These are phyloP conservation scores for Scheffersomyces titani DNA, from an alignment of 1,139 yeast species.

Conservation along the genomic window DNA sequence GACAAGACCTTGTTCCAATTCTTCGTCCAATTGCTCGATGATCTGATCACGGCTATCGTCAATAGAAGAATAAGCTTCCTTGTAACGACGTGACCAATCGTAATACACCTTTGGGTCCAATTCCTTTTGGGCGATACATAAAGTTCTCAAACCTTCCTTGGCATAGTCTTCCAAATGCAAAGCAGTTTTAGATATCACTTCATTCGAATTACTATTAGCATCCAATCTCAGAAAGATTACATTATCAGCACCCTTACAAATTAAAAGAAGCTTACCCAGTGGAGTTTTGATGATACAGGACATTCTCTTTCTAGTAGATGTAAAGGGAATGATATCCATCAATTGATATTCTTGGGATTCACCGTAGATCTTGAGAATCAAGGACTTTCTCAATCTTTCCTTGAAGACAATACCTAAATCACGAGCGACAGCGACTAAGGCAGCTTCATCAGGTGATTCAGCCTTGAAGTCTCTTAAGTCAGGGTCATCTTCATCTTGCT, in stretches of 20 bases:
- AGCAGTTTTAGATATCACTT: constrained; percentile 60
- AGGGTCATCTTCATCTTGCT: constrained; percentile 58
- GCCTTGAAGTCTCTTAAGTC: constrained; percentile 69
- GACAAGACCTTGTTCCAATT: constrained; percentile 70
- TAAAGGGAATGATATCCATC: constrained; percentile 78
- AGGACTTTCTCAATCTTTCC: constrained; percentile 71
- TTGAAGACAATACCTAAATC: constrained; percentile 86
- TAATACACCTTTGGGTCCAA: constrained; percentile 60
- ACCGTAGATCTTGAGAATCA: constrained; percentile 76
- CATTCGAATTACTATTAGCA: constrained; percentile 34
- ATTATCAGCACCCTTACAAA: constrained; percentile 95
- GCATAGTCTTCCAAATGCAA: constrained; percentile 89
- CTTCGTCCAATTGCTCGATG: constrained; percentile 77
- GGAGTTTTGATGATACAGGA: constrained; percentile 52
- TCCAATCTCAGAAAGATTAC: constrained; percentile 77
- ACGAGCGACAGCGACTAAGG: constrained; percentile 89
- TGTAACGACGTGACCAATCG: constrained; percentile 70
- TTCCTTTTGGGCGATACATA: constrained; percentile 86
- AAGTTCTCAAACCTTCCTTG: constrained; percentile 93
- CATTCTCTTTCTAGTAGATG: constrained; percentile 87
- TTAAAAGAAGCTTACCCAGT: constrained; percentile 53
- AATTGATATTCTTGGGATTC: constrained; percentile 68
- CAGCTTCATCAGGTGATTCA: constrained; percentile 98
- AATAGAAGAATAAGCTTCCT: constrained; percentile 71
- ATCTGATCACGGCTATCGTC: constrained; percentile 74